A percentile compares a stretch with the other conserved stretches of the same genome.
These are phyloP conservation scores for Psilocybe subaeruginosa DNA, from an alignment of 768 basidiomycete genomes.

Conservation along the genomic window DNA sequence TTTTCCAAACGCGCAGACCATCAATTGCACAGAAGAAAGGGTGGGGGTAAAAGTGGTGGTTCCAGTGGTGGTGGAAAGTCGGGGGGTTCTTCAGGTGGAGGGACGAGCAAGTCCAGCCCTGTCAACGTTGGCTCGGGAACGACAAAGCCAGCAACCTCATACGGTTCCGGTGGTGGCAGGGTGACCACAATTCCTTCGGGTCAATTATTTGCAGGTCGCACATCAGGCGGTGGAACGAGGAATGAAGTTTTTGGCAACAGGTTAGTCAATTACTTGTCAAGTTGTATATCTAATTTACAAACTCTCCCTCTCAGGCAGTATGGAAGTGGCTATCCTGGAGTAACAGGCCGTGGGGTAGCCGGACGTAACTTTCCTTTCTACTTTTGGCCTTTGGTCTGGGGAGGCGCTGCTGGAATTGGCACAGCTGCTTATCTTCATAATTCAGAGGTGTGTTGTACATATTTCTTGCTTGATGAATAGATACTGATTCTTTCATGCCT, in stretches of 20 bases:
- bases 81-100: conserved; percentile 10
- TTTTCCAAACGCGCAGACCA: conserved; percentile 23
- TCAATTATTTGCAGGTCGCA: conserved; percentile 48
- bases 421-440: conserved; percentile 26
- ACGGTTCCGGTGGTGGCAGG: conserved; percentile 33
- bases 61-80: conserved; percentile 19
- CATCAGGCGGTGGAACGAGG: conserved; percentile 55
- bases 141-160: conserved; percentile 26
- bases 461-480: neutral
- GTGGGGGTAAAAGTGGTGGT: conserved; percentile 26
- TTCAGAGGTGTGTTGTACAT: conserved; percentile 26
- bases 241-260: conserved; percentile 43
- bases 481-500: conserved; percentile 1
- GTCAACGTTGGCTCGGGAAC: conserved; percentile 6
- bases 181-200: conserved; percentile 42
- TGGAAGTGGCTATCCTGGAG: conserved; percentile 67
- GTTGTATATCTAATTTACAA: conserved; percentile 5
- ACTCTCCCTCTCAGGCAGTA: conserved; percentile 41
- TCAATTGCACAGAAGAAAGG: conserved; percentile 28
- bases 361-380: conserved; percentile 62
- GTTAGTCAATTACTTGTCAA: conserved; percentile 30
- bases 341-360: conserved; percentile 44
- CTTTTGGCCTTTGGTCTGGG: conserved; percentile 68
- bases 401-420: conserved; percentile 26
- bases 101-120: conserved; percentile 17